These are phyloP conservation scores for Pleurotus sapidus DNA, from an alignment of 768 basidiomycete species.

Conservation along the genomic window DNA sequence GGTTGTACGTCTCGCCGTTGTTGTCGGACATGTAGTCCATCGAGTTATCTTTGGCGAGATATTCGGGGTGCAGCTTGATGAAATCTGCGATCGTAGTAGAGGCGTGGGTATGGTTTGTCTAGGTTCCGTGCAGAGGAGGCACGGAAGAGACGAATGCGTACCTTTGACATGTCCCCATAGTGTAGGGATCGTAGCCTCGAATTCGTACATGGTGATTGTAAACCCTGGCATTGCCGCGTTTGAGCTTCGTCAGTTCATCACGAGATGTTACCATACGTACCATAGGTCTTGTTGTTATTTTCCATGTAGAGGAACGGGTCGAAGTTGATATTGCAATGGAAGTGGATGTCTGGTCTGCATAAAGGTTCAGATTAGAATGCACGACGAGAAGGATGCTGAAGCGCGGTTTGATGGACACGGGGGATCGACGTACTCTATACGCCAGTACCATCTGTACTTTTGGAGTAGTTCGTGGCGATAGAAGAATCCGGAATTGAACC, in stretches of 20 bases:
- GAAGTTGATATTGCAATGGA: slow-evolving; percentile 70
- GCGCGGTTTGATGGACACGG: too few relatives aligned
- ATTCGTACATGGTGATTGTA: slow-evolving; percentile 78
- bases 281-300: slow-evolving; percentile 51
- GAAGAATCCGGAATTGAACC: slow-evolving; percentile 92
- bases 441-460: slow-evolving; percentile 86
- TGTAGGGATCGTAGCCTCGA: slow-evolving; percentile 75
- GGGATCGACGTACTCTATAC: slow-evolving; percentile 64
- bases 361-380: not conserved
- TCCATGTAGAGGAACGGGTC: slow-evolving; percentile 85
- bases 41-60: slow-evolving; percentile 61
- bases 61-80: slow-evolving; percentile 56
- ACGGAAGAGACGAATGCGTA: slow-evolving; percentile 19
- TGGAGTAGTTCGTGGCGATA: slow-evolving; percentile 76
- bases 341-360: slow-evolving; percentile 68
- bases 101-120: too few relatives aligned
- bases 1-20: slow-evolving; percentile 61
- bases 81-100: slow-evolving; percentile 49
- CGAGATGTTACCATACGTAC: slow-evolving; percentile 19
- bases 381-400: too few relatives aligned
- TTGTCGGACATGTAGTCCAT: slow-evolving; percentile 75
- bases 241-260: not conserved
- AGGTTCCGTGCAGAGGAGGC: not conserved
- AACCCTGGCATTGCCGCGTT: slow-evolving; percentile 47
- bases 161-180: slow-evolving; percentile 77